Evolutionary conservation across 2,329 filamentous ascomycete species (phyloP).

Genomic region (Trichoderma sp.): DNA sequence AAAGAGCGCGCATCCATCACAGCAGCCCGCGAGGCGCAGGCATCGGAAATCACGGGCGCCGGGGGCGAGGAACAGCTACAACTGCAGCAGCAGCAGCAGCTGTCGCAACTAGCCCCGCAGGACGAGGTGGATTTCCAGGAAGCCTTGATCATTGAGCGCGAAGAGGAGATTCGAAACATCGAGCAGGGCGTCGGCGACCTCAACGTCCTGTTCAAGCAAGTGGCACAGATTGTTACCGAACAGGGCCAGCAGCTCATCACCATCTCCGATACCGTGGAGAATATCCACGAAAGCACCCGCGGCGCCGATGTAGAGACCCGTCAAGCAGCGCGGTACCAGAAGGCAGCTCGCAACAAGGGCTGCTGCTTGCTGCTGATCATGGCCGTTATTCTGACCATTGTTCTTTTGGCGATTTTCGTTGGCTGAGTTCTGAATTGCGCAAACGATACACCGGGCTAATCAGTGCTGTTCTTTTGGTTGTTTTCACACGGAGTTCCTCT

Average conservation of each 20-base stretch:
- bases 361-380: conserved; percentile 90
- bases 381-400: conserved; percentile 83
- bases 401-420: conserved; percentile 82
- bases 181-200: conserved; percentile 94
- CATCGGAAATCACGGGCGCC: conserved; percentile 53
- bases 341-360: conserved; percentile 89
- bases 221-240: conserved; percentile 95
- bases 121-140: conserved; percentile 98
- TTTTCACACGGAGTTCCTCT: conserved; percentile 27
- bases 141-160: conserved; percentile 89
- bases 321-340: conserved; percentile 88
- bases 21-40: conserved; percentile 78
- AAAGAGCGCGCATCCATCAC: conserved; percentile 86
- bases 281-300: conserved; percentile 76
- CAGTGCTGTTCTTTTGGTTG: background rate
- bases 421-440: conserved; percentile 44
- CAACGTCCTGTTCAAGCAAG: conserved; percentile 95
- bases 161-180: conserved; percentile 95
- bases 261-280: conserved; percentile 86
- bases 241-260: conserved; percentile 88
- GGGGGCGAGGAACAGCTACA: conserved; percentile 50
- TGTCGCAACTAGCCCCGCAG: conserved; percentile 81
- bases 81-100: conserved; percentile 67
- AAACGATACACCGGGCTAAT: conserved; percentile 15
- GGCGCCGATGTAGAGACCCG: conserved; percentile 85